Evolutionary conservation across 495 filamentous ascomycete genomes (phyloP), one percentile per base, ranked within the genome.

Genomic region (Lasiosphaeria miniovina): DNA sequence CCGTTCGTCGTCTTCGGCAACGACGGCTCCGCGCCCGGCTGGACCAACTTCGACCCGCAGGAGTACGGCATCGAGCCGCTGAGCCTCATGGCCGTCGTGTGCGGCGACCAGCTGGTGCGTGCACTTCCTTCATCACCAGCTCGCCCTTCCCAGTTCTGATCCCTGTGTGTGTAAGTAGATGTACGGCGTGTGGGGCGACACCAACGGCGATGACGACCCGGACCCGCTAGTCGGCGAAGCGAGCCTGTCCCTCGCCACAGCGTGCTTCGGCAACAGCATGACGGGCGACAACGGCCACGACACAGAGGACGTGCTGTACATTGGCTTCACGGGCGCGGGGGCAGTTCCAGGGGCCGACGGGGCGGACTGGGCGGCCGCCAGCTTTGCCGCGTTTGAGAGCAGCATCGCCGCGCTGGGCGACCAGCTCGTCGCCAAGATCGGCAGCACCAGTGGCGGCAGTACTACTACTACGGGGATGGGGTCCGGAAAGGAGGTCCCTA

Each of bases 1-100:
- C 80, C 84, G 1, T 89, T 84, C 50, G 82, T 88, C 14, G 86
- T 89, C 8, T 82, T 89, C 57, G 86, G 86, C 7, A 89, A 88
- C 61, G 67, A 75, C 3, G 75, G 77, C 1, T 49, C 38, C 31
- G 71, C 73, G 62, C 34, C 58, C 3, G 76, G 69, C 32, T 88
- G 80, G 63, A 70, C 62, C 49, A 70, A 58, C 48, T 79, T 77
- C 55, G 68, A 86, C 57, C 86, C 86, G 0, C 54, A 74, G 59
- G 36, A 71, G 14, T 67, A 76, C 55, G 81, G 79, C 10, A 76
- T 88, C 64, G 60, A 86, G 71, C 84, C 83, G 4, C 62, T 88
- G 60, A 86, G 83, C 60, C 62, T 88, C 6, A 83, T 88, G 67
- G 84, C 84, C 0, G 84, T 88, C 15, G 83, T 88, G 8, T 89